phyloP scores from a whole-genome alignment of 164 flowering plant species.

The Sextonia rubra region DNA sequence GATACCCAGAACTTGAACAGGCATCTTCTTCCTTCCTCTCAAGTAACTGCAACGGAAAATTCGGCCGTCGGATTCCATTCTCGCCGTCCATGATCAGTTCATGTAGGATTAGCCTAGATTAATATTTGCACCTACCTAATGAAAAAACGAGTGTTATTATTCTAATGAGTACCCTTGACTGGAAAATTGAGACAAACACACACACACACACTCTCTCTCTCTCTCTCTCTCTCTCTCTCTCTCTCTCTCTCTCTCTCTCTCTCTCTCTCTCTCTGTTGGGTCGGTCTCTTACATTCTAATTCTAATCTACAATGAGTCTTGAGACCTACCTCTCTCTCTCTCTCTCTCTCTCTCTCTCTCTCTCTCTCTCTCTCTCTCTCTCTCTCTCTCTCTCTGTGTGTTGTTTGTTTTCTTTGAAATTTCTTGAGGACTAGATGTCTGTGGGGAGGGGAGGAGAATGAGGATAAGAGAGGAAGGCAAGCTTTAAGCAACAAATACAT shows the following conservation, averaged over 20 bases:
- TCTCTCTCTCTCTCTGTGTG: slow-evolving; percentile 1
- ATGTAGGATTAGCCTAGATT: background rate
- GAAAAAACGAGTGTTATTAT: no score
- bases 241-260: slow-evolving; percentile 7
- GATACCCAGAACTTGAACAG: slow-evolving; percentile 31
- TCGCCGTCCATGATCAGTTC: slow-evolving; percentile 45
- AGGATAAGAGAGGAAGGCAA: slow-evolving; percentile 22
- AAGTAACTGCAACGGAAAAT: slow-evolving; percentile 64
- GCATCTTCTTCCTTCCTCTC: slow-evolving; percentile 46
- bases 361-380: slow-evolving; percentile 7
- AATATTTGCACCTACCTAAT: background rate
- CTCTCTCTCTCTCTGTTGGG: slow-evolving; percentile 1
- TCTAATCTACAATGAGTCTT: no score
- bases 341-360: slow-evolving; percentile 5
- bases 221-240: slow-evolving; percentile 11
- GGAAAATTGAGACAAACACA: slow-evolving; percentile 8
- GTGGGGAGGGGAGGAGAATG: slow-evolving; percentile 8
- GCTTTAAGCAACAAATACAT: slow-evolving; percentile 68
- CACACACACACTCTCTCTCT: no score
- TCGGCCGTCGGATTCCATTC: slow-evolving; percentile 42
- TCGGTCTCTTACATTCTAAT: background rate
- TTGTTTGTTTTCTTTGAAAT: background rate
- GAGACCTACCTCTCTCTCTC: background rate
- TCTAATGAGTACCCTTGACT: no score
- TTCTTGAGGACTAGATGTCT: background rate